Conservation (phyloP, 2,329 filamentous ascomycete genomes). For the Claviceps maximensis region DNA sequence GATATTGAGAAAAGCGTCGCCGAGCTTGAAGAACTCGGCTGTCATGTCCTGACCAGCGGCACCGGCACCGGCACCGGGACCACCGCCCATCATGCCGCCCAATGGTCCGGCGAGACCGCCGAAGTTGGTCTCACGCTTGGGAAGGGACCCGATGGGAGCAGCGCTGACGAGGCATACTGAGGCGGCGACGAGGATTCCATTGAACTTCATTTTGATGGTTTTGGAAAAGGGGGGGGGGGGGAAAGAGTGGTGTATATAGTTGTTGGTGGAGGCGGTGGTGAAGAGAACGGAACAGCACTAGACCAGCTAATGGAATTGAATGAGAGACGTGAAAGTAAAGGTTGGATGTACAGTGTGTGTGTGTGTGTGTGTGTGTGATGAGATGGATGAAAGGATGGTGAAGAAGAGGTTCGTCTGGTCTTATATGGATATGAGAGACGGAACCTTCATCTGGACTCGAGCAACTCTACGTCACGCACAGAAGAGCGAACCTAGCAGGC, state of each 20-base stretch:
- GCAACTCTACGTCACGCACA: not conserved
- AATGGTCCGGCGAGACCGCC: not conserved
- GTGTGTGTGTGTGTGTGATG: no score
- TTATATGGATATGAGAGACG: not conserved
- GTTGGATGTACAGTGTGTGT: not conserved
- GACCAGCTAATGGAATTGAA: not conserved
- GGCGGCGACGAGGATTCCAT: not conserved
- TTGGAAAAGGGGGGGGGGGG: no score
- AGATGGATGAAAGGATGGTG: not conserved
- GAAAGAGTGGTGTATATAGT: not conserved
- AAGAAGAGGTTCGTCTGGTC: not conserved
- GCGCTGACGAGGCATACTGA: conserved; percentile 2
- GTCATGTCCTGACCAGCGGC: conserved; percentile 2
- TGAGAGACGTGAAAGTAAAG: not conserved
- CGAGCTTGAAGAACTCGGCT: conserved; percentile 8
- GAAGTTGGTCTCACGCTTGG: conserved; percentile 3
- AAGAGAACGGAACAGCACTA: not conserved
- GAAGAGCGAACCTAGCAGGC: no score
- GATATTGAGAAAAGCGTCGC: conserved; percentile 8
- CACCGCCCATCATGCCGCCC: not conserved
- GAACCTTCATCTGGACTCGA: not conserved
- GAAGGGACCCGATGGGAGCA: not conserved
- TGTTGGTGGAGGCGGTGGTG: no score
- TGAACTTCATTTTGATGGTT: conserved; percentile 1
- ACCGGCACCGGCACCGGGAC: not conserved